A percentile compares a stretch with the other conserved stretches of the same genome.
phyloP scores from a whole-genome alignment of 495 filamentous ascomycete genomes.

The Hapsidospora chrysogenum region DNA sequence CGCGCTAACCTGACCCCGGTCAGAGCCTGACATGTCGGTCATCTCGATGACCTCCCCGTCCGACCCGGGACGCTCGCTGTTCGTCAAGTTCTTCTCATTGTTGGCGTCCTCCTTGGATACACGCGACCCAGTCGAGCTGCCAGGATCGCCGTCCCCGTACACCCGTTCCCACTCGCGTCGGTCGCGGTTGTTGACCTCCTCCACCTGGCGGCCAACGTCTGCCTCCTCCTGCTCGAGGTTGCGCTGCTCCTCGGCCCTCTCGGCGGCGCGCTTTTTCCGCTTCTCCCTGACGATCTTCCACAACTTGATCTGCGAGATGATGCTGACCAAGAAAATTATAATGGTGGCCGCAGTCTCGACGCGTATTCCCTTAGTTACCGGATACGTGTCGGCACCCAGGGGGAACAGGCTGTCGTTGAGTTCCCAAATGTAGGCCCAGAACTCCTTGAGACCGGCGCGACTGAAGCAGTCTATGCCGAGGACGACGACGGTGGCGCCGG shows the following conservation, averaged over 20 bases:
- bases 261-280: slow-evolving; percentile 41
- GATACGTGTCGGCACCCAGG: slow-evolving; percentile 56
- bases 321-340: slow-evolving; percentile 53
- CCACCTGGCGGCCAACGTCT: slow-evolving; percentile 46
- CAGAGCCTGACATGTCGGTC: slow-evolving; percentile 10
- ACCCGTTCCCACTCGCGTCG: slow-evolving; percentile 63
- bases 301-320: slow-evolving; percentile 70
- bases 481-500: slow-evolving; percentile 60
- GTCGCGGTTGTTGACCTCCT: slow-evolving; percentile 50
- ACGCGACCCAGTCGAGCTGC: slow-evolving; percentile 24
- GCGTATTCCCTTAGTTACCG: slow-evolving; percentile 68
- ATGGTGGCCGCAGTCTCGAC: slow-evolving; percentile 73
- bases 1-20: neutral
- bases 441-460: slow-evolving; percentile 78
- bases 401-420: slow-evolving; percentile 73
- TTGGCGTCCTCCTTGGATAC: slow-evolving; percentile 23
- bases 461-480: slow-evolving; percentile 88
- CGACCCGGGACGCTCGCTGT: slow-evolving; percentile 13
- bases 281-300: slow-evolving; percentile 77
- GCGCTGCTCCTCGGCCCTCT: slow-evolving; percentile 35
- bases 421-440: slow-evolving; percentile 88
- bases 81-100: slow-evolving; percentile 30
- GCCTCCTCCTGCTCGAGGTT: slow-evolving; percentile 55
- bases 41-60: slow-evolving; percentile 18
- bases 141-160: slow-evolving; percentile 40